These are phyloP conservation scores for Trichoderma atrobrunneum DNA, from an alignment of 2,329 filamentous ascomycete genomes.

Conservation along the genomic window DNA sequence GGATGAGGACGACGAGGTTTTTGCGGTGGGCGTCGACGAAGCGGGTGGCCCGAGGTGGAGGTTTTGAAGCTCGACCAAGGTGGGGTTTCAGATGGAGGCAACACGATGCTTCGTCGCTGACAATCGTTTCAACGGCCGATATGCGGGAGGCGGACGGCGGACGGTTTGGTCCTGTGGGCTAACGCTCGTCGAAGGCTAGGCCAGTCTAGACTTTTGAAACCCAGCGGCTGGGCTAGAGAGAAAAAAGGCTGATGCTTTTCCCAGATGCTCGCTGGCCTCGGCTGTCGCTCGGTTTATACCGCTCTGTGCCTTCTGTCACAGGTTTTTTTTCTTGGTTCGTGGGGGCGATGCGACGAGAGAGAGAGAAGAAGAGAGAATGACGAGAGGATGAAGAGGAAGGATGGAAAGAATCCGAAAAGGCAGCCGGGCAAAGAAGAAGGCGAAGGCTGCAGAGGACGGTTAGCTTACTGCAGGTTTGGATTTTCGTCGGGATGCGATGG, in stretches of 20 bases:
- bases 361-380: not conserved
- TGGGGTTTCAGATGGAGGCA: slow-evolving; percentile 12
- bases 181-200: slow-evolving; percentile 15
- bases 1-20: not conserved
- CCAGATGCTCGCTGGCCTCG: not conserved
- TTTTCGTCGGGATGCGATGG: not conserved
- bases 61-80: slow-evolving; percentile 13
- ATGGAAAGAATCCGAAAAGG: not conserved
- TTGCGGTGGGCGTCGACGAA: not conserved
- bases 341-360: not conserved
- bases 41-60: slow-evolving; percentile 7
- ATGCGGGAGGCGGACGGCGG: slow-evolving; percentile 19
- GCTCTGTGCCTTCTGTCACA: not conserved
- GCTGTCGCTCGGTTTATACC: slow-evolving; percentile 16
- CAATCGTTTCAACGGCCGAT: slow-evolving; percentile 14
- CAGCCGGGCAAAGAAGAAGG: not conserved
- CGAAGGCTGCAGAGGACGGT: not conserved
- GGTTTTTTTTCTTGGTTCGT: not conserved
- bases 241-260: not conserved
- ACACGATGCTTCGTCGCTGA: slow-evolving; percentile 12
- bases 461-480: not conserved
- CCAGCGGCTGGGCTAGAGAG: not conserved
- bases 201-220: slow-evolving; percentile 17
- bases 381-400: not conserved
- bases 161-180: slow-evolving; percentile 12